Base-by-base conservation (phyloP, 306 rosid genomes). In the Sesbania bispinosa region DNA sequence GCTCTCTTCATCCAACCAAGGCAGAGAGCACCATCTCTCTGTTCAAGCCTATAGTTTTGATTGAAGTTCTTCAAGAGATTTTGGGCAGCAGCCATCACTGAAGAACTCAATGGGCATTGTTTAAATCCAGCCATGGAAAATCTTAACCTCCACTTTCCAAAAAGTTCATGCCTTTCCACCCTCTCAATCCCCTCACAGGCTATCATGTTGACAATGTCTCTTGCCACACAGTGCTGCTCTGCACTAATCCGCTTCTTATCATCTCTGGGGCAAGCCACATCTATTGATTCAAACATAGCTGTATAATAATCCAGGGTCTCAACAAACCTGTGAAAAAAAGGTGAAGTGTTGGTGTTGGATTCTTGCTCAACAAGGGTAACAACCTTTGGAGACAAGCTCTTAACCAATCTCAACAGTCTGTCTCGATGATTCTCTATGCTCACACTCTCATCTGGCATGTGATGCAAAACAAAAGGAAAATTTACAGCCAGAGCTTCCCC, bases 371-470 rank as follows among this genome's bases (percentile, higher is more conserved):
- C 79, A n/a, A 89, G 82, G 42, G 96, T 86, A 62, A 92, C 76
- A 35, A 89, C 92, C 79, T 86, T 92, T 3, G 98, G 98, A 0
- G 92, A 88, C 63, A 88, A 79, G 80, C 95, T 88, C 59, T 84
- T 88, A 0, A 92, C 89, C 78, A 88, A 62, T 84, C 98, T 80
- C 75, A 92, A 36, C 19, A 89, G 68, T 54, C 95, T 84, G 65
- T 92, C 98, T 63, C 98, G 79, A 26, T 92, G 95, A 38, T 92
- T 92, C 46, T 85, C 78, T 6, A 66, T 85, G 92, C 95, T 86
- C 64, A 92, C 98, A 52, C 98, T 92, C 86, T 92, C 98, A 43
- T 92, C 98, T 1, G 95, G 89, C 95, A 92, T 89, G 87, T 92
- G 98, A 74, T 92, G 98, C 88, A 92, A 67, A 54, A 84, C 82